phyloP scores from a whole-genome alignment of 2,329 filamentous ascomycete genomes.

The Westerdykella ornata region DNA sequence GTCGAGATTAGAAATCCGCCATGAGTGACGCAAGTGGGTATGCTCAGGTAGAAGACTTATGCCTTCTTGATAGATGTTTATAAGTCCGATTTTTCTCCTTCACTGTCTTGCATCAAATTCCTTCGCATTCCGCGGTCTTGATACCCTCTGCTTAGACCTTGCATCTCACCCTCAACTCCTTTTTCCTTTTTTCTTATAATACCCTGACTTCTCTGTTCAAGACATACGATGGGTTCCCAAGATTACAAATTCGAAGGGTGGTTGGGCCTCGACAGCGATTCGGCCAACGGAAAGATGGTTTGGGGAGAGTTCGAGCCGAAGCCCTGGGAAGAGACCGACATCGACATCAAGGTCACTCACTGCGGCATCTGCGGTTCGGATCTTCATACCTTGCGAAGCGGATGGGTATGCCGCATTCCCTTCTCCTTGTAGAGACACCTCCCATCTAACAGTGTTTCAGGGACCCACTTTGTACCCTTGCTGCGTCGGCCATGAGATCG shows the following conservation, averaged over 20 bases:
- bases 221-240: constrained; percentile 17
- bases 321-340: constrained; percentile 59
- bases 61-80: too few relatives aligned
- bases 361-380: constrained; percentile 35
- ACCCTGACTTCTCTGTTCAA: too few relatives aligned
- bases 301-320: constrained; percentile 45
- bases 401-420: constrained; percentile 26
- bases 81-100: too few relatives aligned
- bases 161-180: too few relatives aligned
- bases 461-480: constrained; percentile 34
- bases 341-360: constrained; percentile 37
- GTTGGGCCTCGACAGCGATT: constrained; percentile 47
- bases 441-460: constrained; percentile 30
- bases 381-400: constrained; percentile 32
- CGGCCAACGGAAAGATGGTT: constrained; percentile 50
- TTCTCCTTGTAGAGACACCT: background rate
- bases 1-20: too few relatives aligned
- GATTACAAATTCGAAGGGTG: constrained; percentile 49
- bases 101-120: too few relatives aligned
- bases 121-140: too few relatives aligned
- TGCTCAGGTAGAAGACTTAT: too few relatives aligned
- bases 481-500: constrained; percentile 29
- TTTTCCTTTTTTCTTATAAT: too few relatives aligned
- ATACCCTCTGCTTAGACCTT: too few relatives aligned
- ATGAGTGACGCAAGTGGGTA: too few relatives aligned